These are phyloP conservation scores for Megacollybia marginata DNA, from an alignment of 768 basidiomycete species.

Conservation along the genomic window DNA sequence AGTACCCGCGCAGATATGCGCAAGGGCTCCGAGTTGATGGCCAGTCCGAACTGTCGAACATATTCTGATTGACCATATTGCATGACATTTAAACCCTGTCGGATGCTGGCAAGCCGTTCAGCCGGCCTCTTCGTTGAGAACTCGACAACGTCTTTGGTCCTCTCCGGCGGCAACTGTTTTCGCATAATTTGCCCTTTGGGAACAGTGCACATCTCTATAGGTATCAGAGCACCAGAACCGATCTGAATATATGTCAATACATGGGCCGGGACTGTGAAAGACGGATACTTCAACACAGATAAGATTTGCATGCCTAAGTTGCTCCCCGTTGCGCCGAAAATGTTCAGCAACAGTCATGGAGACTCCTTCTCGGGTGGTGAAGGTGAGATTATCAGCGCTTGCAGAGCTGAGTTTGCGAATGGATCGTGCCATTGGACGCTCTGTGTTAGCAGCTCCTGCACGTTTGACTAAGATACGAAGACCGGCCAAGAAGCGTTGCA, in stretches of 20 bases:
- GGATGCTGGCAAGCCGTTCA: constrained; percentile 49
- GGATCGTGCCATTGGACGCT: constrained; percentile 28
- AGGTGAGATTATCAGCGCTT: constrained; percentile 19
- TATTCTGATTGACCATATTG: constrained; percentile 70
- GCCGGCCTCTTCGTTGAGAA: constrained; percentile 58
- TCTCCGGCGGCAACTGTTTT: constrained; percentile 60
- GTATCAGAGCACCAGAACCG: constrained; percentile 51
- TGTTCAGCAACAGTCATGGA: constrained; percentile 42
- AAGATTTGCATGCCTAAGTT: constrained; percentile 51
- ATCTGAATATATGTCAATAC: constrained; percentile 30
- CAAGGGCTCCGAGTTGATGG: constrained; percentile 46
- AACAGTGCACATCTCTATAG: constrained; percentile 53
- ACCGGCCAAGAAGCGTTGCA: constrained; percentile 43
- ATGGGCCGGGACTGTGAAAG: neutral
- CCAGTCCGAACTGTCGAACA: constrained; percentile 65
- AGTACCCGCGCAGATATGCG: constrained; percentile 58
- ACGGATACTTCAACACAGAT: constrained; percentile 57
- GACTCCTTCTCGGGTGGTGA: constrained; percentile 37
- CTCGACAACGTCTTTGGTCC: constrained; percentile 51
- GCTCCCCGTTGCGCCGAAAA: constrained; percentile 44
- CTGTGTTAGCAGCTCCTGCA: constrained; percentile 2
- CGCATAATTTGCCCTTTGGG: constrained; percentile 59
- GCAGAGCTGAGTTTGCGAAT: constrained; percentile 37
- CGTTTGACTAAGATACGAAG: constrained; percentile 23
- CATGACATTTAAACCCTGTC: constrained; percentile 46